Base-by-base conservation (phyloP, 495 filamentous ascomycete species). In the Penicillium tannophilum region DNA sequence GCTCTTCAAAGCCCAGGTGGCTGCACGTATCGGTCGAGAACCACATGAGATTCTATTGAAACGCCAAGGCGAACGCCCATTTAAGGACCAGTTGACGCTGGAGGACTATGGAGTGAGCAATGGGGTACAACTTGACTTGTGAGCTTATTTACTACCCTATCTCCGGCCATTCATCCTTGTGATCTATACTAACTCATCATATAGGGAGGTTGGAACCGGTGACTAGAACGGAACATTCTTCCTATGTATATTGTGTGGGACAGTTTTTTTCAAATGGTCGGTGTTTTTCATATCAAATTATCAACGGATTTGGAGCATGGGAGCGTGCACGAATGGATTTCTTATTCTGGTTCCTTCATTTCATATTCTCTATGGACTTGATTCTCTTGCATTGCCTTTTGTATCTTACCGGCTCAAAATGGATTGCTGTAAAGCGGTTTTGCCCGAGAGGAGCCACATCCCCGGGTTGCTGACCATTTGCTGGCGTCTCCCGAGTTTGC, bases 41-140 rank as follows among this genome's bases (percentile, higher is more conserved):
- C 88, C 91, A 46, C 90, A 94, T 65, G 91, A 96, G 75, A 96
- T 97, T 56, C 76, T 96, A 68, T 73, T 97, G 56, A 96, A 95
- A 81, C 79, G 92, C 63, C 92, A 97, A 75, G 90, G 92, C 9
- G 90, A 96, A 76, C 71, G 92, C 59, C 92, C 92, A 19, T 96
- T 97, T 69, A 95, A 95, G 78, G 92, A 96, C 67, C 80, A 86
- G 52, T 80, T 97, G 52, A 93, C 86, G 31, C 72, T 96, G 62
- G 90, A 86, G 64, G 92, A 96, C 77, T 97, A 96, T 79, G 90
- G 90, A 41, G 84, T 97, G 63, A 88, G 87, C 70, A 91, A 90
- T 74, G 92, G 92, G 44, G 90, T 93, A 63, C 91, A 96, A 75
- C 72, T 97, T 68, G 91, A 97, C 76, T 76, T 97, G 77, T 78